Evolutionary conservation across 148 eudicot species (phyloP).

Genomic region (Rhododendron ferrugineum): DNA sequence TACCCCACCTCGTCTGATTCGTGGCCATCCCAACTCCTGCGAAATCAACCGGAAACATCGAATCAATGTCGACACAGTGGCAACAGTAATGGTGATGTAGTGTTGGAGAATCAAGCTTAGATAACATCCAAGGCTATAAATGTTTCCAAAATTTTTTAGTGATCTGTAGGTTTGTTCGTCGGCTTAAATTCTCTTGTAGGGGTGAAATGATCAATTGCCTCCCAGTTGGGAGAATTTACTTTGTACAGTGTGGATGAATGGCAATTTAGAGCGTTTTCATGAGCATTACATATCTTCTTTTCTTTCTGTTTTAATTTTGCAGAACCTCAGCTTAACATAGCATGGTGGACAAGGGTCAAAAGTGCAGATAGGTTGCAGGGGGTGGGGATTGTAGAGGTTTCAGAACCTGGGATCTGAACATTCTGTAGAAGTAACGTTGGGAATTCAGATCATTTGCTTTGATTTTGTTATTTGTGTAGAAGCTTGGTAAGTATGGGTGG

Average conservation of each 20-base stretch:
- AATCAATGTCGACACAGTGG: background rate
- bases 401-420: background rate
- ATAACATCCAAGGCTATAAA: background rate
- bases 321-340: background rate
- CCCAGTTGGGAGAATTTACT: background rate
- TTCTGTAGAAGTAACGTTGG: background rate
- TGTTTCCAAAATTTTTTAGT: background rate
- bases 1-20: conserved; percentile 68
- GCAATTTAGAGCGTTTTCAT: background rate
- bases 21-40: conserved; percentile 69
- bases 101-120: background rate
- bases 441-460: background rate
- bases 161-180: background rate
- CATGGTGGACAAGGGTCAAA: background rate
- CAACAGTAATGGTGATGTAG: background rate
- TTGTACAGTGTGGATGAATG: background rate
- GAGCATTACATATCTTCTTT: background rate
- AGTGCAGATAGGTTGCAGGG: background rate
- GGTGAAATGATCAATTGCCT: conserved; percentile 1
- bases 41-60: conserved; percentile 27
- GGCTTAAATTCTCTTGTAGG: background rate
- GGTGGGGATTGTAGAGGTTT: background rate
- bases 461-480: background rate
- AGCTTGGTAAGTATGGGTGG: background rate
- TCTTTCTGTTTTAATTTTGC: background rate